phyloP scores from a whole-genome alignment of 441 rosid species.

The Croton setiger region DNA sequence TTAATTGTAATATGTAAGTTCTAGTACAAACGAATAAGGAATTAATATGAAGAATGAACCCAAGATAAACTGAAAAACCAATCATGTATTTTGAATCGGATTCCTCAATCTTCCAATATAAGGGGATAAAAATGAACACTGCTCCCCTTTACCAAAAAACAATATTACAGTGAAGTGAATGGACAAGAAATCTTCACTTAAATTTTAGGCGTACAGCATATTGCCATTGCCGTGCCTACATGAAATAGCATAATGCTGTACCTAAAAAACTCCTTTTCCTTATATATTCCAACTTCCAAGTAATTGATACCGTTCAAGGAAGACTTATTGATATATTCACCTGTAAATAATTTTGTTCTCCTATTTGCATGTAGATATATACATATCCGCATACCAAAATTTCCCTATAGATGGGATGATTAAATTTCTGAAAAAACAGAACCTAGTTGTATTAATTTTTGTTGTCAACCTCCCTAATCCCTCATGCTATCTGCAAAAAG shows the following conservation, averaged over 20 bases:
- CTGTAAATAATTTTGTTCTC: too few species aligned
- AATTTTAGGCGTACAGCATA: not conserved
- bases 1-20: not conserved
- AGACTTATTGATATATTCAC: not conserved
- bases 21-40: not conserved
- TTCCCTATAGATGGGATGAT: constrained; percentile 1
- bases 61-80: too few species aligned
- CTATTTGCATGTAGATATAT: not conserved
- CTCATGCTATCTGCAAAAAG: constrained; percentile 36
- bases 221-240: not conserved
- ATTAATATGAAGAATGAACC: too few species aligned
- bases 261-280: not conserved
- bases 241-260: not conserved
- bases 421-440: constrained; percentile 1
- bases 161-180: not conserved
- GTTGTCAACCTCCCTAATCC: constrained; percentile 18
- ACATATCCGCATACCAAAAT: constrained; percentile 10
- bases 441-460: not conserved
- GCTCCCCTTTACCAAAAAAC: not conserved
- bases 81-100: too few species aligned
- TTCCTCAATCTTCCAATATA: too few species aligned
- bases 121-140: too few species aligned
- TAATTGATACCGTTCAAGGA: not conserved
- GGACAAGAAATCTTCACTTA: not conserved
- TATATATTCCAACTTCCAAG: not conserved